Evolutionary conservation across 345 rosid genomes (phyloP), one percentile per base, ranked within the genome.

Genomic region (Pistacia atlantica): DNA sequence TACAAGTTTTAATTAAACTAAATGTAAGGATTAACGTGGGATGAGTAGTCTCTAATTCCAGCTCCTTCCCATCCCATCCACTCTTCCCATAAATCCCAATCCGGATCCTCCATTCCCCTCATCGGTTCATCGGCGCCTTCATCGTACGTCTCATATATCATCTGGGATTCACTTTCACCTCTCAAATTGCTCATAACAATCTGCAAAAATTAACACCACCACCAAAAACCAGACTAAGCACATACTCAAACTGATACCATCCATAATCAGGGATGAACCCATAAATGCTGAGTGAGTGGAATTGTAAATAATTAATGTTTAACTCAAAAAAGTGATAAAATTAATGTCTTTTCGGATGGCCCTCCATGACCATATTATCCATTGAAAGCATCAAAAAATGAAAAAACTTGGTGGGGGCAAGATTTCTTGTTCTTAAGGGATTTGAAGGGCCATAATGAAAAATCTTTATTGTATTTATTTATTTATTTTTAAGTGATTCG

Each of bases 61-160:
- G 94, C 99, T 46, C 99, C 98, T 84, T 95, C 99, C 96, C 98
- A 95, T 14, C 97, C 98, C 99, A 95, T 95, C 98, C 99, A 95
- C 75, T 91, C 98, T 13, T 95, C 99, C 98, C 99, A 93, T 78
- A 94, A 55, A 38, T 89, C 97, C 75, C 88, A 90, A 38, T 92
- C 94, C 22, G 87, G 85, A 72, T 92, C 92, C 48, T 85, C 49
- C 91, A 85, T 84, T 79, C 89, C 98, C 45, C 84, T 81, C 71
- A 83, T 77, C n/a, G 84, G 82, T 58, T 90, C 97, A 7, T 88
- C 86, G 0, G 48, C 57, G 16, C 76, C 91, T 64, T 77, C 69
- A 75, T 89, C 91, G 11, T 63, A 81, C n/a, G 88, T 45, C 71
- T 84, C 79, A 12, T 71, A 66, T 1, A 31, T 10, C 55, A 82